Conservation (phyloP, 148 eudicot species). For the Rhododendron ferrugineum region DNA sequence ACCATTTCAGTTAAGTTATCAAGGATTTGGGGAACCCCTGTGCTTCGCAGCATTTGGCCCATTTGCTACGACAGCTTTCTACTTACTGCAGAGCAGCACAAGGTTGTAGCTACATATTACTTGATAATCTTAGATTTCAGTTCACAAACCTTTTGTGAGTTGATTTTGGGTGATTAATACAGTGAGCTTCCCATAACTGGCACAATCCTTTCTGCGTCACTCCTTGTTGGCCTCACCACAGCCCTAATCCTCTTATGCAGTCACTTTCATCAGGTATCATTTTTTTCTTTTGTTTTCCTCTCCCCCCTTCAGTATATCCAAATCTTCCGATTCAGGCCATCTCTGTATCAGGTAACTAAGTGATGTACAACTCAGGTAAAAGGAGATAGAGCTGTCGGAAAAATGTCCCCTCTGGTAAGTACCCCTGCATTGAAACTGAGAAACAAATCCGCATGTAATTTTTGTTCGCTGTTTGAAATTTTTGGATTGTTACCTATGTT, state of each 20-base stretch:
- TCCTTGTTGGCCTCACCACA: constrained; percentile 85
- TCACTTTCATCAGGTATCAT: constrained; percentile 91
- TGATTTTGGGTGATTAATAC: constrained; percentile 14
- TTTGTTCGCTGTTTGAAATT: background rate
- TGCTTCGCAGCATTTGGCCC: constrained; percentile 94
- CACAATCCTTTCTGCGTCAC: constrained; percentile 56
- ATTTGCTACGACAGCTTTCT: constrained; percentile 82
- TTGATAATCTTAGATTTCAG: background rate
- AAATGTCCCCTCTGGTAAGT: constrained; percentile 83
- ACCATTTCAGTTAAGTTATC: constrained; percentile 87
- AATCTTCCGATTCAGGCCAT: background rate
- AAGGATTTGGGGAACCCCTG: constrained; percentile 89
- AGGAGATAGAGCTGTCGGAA: constrained; percentile 73
- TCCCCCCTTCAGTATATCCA: background rate
- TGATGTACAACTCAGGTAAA: constrained; percentile 43
- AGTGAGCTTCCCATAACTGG: constrained; percentile 52
- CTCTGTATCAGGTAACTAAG: background rate
- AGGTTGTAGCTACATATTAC: constrained; percentile 28
- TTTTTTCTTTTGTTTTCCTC: background rate
- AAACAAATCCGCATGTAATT: background rate
- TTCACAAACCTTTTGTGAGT: constrained; percentile 7
- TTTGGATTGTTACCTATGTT: constrained; percentile 2
- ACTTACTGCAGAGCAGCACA: constrained; percentile 56
- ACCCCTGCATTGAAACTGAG: background rate
- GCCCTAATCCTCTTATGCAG: constrained; percentile 89